phyloP scores from a whole-genome alignment of 2,329 filamentous ascomycete species.

The Trichoderma sp. region DNA sequence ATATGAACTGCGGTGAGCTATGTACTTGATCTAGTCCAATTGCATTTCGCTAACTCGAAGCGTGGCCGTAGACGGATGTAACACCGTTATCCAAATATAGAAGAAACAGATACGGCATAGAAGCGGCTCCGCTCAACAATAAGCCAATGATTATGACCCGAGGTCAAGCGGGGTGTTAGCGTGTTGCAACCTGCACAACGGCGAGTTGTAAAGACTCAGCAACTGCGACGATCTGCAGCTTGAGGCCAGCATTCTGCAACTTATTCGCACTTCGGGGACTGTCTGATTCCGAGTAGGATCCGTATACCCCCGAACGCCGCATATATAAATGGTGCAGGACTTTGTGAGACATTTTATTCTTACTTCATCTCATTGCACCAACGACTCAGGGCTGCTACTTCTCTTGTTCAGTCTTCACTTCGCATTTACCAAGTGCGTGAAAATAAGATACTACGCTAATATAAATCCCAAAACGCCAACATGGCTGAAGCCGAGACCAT shows the following conservation, averaged over 20 bases:
- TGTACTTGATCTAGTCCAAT: not conserved
- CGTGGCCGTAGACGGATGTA: not conserved
- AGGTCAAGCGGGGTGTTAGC: constrained; percentile 9
- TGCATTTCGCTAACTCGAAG: not conserved
- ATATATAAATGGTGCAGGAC: not conserved
- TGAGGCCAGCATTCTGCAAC: not conserved
- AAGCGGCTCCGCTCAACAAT: not conserved
- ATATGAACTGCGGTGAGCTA: not conserved
- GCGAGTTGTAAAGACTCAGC: not conserved
- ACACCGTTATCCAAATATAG: not conserved
- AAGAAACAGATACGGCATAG: not conserved
- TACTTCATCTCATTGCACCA: not conserved
- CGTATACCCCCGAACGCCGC: not conserved
- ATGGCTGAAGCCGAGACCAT: constrained; percentile 34
- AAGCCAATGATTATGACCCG: not conserved
- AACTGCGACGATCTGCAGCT: not conserved
- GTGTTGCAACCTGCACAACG: not conserved
- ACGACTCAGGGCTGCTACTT: not conserved
- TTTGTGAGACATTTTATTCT: not conserved
- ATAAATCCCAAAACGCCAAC: not conserved
- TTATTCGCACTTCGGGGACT: not conserved
- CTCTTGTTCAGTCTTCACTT: not conserved
- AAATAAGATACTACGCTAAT: not conserved
- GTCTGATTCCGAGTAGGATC: not conserved
- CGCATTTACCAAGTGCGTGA: not conserved